Evolutionary conservation across 2,329 filamentous ascomycete species (phyloP).

Genomic region (Magnaporthiopsis incrustans): DNA sequence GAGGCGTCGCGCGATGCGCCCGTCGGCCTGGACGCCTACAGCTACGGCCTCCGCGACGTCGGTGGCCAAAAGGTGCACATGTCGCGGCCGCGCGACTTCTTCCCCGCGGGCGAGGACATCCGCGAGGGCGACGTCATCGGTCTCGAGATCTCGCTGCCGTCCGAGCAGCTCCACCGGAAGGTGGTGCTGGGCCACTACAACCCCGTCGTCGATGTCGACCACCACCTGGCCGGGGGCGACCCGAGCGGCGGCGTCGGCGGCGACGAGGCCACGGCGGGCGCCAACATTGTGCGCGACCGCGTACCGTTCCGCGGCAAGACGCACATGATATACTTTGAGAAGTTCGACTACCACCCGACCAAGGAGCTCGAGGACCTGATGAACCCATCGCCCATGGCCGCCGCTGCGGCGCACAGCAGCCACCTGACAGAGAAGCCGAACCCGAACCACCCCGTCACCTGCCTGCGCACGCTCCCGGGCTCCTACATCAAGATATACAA

Average conservation of each 20-base stretch:
- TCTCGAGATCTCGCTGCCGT: slow-evolving; percentile 83
- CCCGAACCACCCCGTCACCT: slow-evolving; percentile 62
- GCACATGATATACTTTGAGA: slow-evolving; percentile 81
- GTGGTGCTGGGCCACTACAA: slow-evolving; percentile 84
- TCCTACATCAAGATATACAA: slow-evolving; percentile 88
- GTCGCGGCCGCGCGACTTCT: slow-evolving; percentile 87
- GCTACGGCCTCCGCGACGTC: slow-evolving; percentile 85
- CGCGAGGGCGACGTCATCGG: slow-evolving; percentile 90
- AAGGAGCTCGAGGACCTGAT: slow-evolving; percentile 84
- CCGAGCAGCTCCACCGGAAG: slow-evolving; percentile 77
- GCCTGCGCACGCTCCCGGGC: slow-evolving; percentile 78
- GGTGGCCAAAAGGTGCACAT: slow-evolving; percentile 88
- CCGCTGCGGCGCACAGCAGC: slow-evolving; percentile 30
- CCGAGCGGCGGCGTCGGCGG: slow-evolving; percentile 13
- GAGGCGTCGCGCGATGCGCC: slow-evolving; percentile 78
- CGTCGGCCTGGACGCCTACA: slow-evolving; percentile 84
- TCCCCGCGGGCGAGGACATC: slow-evolving; percentile 69
- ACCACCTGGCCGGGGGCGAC: slow-evolving; percentile 45
- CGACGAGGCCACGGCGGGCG: slow-evolving; percentile 23
- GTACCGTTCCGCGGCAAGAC: slow-evolving; percentile 92
- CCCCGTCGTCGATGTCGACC: slow-evolving; percentile 64
- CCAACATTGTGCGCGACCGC: slow-evolving; percentile 88
- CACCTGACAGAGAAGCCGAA: slow-evolving; percentile 45
- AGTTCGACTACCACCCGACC: slow-evolving; percentile 78
- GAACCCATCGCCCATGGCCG: slow-evolving; percentile 52